Conservation (phyloP, 352 stramenopile species). For the Phytopythium litorale region DNA sequence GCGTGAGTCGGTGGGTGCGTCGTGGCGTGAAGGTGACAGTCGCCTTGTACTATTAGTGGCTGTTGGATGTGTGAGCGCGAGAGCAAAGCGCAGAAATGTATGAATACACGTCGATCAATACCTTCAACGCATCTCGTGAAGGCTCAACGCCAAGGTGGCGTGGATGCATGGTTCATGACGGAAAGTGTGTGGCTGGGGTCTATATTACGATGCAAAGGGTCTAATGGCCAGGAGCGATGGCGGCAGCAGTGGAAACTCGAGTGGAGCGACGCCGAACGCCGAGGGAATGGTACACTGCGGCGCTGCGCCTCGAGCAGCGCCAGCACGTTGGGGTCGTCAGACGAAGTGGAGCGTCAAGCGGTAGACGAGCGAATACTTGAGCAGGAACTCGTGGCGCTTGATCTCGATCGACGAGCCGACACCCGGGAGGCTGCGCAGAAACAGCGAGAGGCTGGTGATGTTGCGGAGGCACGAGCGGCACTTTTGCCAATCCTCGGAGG, state of each 20-base stretch:
- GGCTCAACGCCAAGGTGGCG: background rate
- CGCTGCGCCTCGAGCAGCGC: background rate
- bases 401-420: constrained; percentile 60
- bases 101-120: background rate
- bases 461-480: constrained; percentile 71
- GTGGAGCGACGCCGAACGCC: background rate
- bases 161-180: background rate
- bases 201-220: constrained; percentile 4
- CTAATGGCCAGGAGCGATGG: background rate
- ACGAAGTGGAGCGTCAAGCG: constrained; percentile 78
- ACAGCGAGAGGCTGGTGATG: constrained; percentile 82
- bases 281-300: background rate
- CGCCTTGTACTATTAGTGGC: background rate
- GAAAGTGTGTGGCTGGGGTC: background rate
- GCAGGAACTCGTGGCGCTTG: constrained; percentile 76
- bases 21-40: background rate
- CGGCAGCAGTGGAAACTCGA: background rate
- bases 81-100: background rate
- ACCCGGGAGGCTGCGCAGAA: constrained; percentile 67
- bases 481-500: constrained; percentile 69
- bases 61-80: background rate
- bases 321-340: constrained; percentile 13
- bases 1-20: background rate
- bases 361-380: constrained; percentile 81
- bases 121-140: background rate